These are phyloP conservation scores for Akanthomyces dipterigenus DNA, from an alignment of 2,329 filamentous ascomycete species.

Conservation along the genomic window DNA sequence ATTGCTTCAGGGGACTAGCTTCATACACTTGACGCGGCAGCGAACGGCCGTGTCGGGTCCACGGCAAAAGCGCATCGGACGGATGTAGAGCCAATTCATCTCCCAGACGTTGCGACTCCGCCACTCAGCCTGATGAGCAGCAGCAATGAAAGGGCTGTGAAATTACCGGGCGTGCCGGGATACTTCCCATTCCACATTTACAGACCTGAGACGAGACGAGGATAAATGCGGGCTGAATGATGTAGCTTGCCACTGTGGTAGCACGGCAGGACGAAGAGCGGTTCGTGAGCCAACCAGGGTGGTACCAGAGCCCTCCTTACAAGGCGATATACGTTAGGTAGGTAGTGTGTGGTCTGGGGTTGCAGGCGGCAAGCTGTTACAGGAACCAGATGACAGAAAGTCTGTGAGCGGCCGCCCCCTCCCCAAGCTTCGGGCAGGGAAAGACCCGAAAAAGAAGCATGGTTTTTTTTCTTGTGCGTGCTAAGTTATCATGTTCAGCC, in stretches of 20 bases:
- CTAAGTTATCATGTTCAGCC: neutral
- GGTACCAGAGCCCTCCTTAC: neutral
- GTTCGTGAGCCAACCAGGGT: neutral
- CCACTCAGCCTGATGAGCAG: neutral
- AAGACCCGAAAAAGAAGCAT: neutral
- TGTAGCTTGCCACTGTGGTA: too few species aligned
- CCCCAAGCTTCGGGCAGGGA: neutral
- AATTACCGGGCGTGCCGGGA: neutral
- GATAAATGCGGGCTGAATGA: neutral
- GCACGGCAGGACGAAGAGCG: neutral
- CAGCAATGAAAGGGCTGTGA: neutral
- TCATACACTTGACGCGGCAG: neutral
- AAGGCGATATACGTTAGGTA: too few species aligned
- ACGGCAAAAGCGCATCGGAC: neutral
- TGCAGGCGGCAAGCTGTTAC: neutral
- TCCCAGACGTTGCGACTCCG: neutral
- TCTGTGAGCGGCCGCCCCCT: too few species aligned
- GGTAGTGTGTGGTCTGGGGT: neutral
- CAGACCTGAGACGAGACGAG: slow-evolving; percentile 1
- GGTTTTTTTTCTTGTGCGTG: too few species aligned
- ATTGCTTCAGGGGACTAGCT: neutral
- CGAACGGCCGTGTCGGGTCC: neutral
- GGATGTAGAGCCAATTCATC: neutral
- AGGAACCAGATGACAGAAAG: neutral
- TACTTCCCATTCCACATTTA: neutral